Evolutionary conservation across 305 asterid genomes (phyloP).

Genomic region (Fraxinus sp.): DNA sequence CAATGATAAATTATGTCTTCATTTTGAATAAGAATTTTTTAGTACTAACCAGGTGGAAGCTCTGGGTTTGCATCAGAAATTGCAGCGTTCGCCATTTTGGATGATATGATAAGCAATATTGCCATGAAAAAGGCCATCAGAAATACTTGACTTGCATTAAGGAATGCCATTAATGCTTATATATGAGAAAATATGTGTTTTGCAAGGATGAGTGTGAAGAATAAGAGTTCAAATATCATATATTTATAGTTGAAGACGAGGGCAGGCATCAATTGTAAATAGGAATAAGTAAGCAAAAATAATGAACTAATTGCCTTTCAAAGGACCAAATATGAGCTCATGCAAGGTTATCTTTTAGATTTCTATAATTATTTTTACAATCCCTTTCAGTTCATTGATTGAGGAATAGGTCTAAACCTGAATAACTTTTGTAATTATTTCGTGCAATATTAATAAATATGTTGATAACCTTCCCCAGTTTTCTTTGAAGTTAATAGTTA

Average conservation of each 20-base stretch:
- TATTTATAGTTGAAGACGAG: not conserved
- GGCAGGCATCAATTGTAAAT: not conserved
- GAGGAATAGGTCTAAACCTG: not conserved
- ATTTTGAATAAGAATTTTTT: not conserved
- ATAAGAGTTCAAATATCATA: not conserved
- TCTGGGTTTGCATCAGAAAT: not conserved
- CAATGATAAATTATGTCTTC: not conserved
- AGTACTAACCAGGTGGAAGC: not conserved
- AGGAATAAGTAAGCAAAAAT: not conserved
- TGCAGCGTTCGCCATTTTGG: not conserved
- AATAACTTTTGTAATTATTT: not conserved
- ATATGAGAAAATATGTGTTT: not conserved
- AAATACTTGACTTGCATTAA: not conserved
- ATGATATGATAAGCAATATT: not conserved
- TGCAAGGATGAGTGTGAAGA: not conserved
- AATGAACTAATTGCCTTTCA: not conserved
- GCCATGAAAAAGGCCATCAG: conserved; percentile 1
- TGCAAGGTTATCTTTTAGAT: not conserved
- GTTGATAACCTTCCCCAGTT: not conserved
- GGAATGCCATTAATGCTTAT: not conserved
- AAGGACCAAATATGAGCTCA: not conserved
- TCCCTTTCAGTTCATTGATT: not conserved
- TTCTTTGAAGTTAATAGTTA: not conserved
- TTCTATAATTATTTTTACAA: not conserved
- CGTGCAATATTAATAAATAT: not conserved